phyloP scores from a whole-genome alignment of 495 filamentous ascomycete species.

The Jackrogersella multiformis region DNA sequence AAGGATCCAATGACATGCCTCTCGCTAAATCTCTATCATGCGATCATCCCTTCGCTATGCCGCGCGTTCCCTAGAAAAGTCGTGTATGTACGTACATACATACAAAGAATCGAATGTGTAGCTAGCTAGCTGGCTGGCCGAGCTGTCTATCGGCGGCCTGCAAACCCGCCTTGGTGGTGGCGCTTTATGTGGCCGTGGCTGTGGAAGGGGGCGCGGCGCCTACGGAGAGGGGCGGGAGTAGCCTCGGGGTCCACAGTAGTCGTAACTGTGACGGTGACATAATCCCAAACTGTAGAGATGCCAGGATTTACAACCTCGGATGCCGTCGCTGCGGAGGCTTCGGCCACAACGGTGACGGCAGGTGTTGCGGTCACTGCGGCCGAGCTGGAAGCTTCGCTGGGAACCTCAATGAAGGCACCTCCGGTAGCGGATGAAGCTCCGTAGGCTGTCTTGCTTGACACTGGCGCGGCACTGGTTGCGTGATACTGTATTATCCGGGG shows the following conservation, averaged over 20 bases:
- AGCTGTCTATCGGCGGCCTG: constrained; percentile 30
- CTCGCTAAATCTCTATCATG: constrained; percentile 15
- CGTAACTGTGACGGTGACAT: constrained; percentile 59
- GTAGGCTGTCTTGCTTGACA: background rate
- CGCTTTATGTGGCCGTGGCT: constrained; percentile 41
- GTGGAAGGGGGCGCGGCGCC: constrained; percentile 34
- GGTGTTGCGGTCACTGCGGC: constrained; percentile 52
- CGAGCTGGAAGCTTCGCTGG: constrained; percentile 47
- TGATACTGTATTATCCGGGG: constrained; percentile 15
- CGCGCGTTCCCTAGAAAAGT: constrained; percentile 19
- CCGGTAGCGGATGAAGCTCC: constrained; percentile 12
- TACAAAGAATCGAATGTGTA: constrained; percentile 28
- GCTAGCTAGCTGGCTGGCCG: background rate
- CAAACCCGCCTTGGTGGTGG: constrained; percentile 34
- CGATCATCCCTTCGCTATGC: constrained; percentile 22
- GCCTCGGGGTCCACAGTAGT: constrained; percentile 31
- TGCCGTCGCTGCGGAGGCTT: constrained; percentile 39
- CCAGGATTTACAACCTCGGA: constrained; percentile 50
- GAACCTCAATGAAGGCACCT: constrained; percentile 24
- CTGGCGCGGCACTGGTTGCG: constrained; percentile 4
- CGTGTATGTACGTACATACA: constrained; percentile 17
- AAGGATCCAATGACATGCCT: background rate
- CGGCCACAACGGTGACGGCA: constrained; percentile 33
- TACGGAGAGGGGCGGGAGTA: constrained; percentile 15
- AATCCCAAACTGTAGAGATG: constrained; percentile 64